Percentiles rank a stretch among this genome's conserved stretches.
phyloP scores from a whole-genome alignment of 352 stramenopile genomes.

The Phytophthora europaea region DNA sequence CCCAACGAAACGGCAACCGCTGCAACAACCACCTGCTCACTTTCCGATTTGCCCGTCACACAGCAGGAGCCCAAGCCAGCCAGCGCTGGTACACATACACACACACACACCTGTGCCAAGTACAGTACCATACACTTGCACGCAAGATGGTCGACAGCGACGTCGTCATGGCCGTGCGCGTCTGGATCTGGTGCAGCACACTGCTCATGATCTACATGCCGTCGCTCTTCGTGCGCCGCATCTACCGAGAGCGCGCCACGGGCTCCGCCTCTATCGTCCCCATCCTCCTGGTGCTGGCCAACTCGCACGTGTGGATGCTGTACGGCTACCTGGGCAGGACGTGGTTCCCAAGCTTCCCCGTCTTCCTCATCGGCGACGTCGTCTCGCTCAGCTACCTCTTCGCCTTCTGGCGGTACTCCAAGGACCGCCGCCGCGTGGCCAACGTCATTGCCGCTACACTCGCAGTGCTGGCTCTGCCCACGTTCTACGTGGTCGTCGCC shows the following conservation, averaged over 20 bases:
- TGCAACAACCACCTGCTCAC: slow-evolving; percentile 13
- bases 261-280: slow-evolving; percentile 33
- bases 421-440: slow-evolving; percentile 25
- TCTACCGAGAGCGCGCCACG: slow-evolving; percentile 31
- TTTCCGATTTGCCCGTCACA: slow-evolving; percentile 26
- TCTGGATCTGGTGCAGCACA: slow-evolving; percentile 44
- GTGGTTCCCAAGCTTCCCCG: slow-evolving; percentile 49
- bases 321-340: slow-evolving; percentile 40
- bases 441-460: slow-evolving; percentile 28
- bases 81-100: not conserved
- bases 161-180: slow-evolving; percentile 32
- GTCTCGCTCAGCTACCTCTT: slow-evolving; percentile 38
- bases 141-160: slow-evolving; percentile 17
- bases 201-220: slow-evolving; percentile 43
- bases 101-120: not conserved
- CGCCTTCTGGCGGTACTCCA: slow-evolving; percentile 40
- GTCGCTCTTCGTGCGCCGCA: slow-evolving; percentile 36
- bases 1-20: not conserved
- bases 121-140: not conserved
- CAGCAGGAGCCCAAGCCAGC: not conserved
- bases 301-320: slow-evolving; percentile 46
- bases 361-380: slow-evolving; percentile 50
- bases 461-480: slow-evolving; percentile 25
- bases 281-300: slow-evolving; percentile 38
- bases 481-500: slow-evolving; percentile 40